Conservation (phyloP, 2,329 filamentous ascomycete species). For the Pseudogymnoascus sp. region DNA sequence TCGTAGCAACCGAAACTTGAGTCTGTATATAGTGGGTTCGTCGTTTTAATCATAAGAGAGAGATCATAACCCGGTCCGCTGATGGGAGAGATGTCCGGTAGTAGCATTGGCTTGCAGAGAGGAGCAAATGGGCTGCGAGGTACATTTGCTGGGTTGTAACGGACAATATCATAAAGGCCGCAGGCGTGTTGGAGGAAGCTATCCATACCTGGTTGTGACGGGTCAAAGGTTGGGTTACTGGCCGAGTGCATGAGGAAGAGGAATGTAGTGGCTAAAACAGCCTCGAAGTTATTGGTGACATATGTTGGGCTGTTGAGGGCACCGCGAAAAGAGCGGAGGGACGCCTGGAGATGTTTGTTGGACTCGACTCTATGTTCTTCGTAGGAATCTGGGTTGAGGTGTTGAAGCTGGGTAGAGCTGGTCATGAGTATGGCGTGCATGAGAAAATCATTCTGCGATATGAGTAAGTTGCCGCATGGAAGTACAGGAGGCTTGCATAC, state of each 20-base stretch:
- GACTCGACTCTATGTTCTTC: constrained; percentile 13
- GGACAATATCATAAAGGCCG: constrained; percentile 15
- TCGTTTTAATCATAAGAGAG: constrained; percentile 1
- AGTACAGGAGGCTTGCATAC: background rate
- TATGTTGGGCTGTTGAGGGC: constrained; percentile 10
- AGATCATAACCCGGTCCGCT: constrained; percentile 14
- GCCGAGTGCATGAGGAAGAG: constrained; percentile 15
- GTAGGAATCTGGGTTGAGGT: background rate
- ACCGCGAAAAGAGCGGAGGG: constrained; percentile 15
- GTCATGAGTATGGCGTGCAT: constrained; percentile 17
- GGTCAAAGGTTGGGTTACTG: background rate
- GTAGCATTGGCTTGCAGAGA: constrained; percentile 13
- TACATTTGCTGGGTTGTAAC: constrained; percentile 1
- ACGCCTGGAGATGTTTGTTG: constrained; percentile 15
- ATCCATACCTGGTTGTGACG: constrained; percentile 12
- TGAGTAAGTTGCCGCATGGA: background rate
- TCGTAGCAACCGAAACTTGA: background rate
- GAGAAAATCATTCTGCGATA: constrained; percentile 16
- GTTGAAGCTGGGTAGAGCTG: constrained; percentile 12
- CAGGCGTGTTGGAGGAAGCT: constrained; percentile 17
- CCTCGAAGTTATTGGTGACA: constrained; percentile 14
- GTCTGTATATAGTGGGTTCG: background rate
- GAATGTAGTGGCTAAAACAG: constrained; percentile 18
- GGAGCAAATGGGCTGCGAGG: constrained; percentile 11
- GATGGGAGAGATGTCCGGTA: constrained; percentile 10